Evolutionary conservation across 2,329 filamentous ascomycete species (phyloP), one percentile per base, ranked within the genome.

Genomic region (Fusarium floridanum): DNA sequence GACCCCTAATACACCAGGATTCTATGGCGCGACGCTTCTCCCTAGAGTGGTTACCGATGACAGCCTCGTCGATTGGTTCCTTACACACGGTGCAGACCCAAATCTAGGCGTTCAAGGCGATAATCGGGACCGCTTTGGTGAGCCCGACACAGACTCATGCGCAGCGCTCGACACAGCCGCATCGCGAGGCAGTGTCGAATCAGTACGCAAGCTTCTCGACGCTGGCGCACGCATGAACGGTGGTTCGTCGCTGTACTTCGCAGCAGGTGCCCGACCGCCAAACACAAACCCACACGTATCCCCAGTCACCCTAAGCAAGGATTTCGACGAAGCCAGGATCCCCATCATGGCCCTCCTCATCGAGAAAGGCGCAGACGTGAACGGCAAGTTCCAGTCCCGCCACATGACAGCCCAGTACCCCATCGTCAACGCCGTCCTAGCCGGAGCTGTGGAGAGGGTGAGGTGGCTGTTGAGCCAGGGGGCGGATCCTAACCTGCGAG

Each of bases 41-140:
- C 70, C 70, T 0, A 41, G 29, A 2, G 27, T 76, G 12, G 57
- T 77, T 4, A 41, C 64, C 2, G 59, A 76, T 2, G 43, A 27
- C 17, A 3, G 6, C 8, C 64, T 77, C 4, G 50, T 77, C 7
- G 36, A 67, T 10, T 78, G 76, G 76, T 78, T 78, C n/a, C 70
- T 78, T 0, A 41, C 59, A 9, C 66, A 74, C 3, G 70, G 70
- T 2, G 76, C 76, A 27, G 57, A 78, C 45, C 70, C 76, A 4
- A 77, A 78, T 32, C 34, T 78, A 4, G 76, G 72, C 5, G 11
- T 8, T 0, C 72, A 76, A 10, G 55, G 63, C 6, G 59, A 74
- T 2, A 61, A 65, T 14, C 53, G 57, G 4, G 64, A 77, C 32
- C 66, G 66, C 9, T 32, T 57, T n/a, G 74, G 74, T 14, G 63